Evolutionary conservation across 495 filamentous ascomycete species (phyloP), one percentile per base, ranked within the genome.

Genomic region (Xylaria bambusicola): DNA sequence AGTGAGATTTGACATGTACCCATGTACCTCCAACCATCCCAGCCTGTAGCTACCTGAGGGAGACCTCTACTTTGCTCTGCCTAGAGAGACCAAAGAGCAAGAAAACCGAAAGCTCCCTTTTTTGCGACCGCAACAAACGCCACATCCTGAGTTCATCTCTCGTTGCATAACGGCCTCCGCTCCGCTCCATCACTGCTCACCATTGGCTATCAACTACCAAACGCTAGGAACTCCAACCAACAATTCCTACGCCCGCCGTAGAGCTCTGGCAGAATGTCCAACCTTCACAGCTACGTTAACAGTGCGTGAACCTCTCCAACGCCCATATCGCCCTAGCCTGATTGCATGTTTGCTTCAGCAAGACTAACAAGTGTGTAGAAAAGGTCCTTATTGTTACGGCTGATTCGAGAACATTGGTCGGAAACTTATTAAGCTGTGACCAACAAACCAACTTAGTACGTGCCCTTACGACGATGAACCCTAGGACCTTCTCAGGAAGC

Each of bases 341-440:
- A n/a, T n/a, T n/a, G n/a, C n/a, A n/a, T 36, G 38, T 38, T 35
- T 17, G 15, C 12, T 48, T 6, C 48, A 17, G 1, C 20, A 10
- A 33, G 29, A 9, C 46, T 48, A 26, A 55, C 59, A 66, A 62
- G 56, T 18, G 17, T 50, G 42, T 70, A 98, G 94, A 97, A 71
- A 93, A 89, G 71, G 91, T 98, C 51, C 81, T 91, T 49, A 86
- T 98, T 66, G 79, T 98, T 65, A 98, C 94, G 44, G 88, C 89
- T 60, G 95, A 98, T 74, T 94, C 93, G 52, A 90, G 94, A 64
- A 95, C 87, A 15, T 80, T 98, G 38, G 84, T 89, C 53, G 94
- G 94, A 27, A 89, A 77, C 1, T 86, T 98, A 20, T 76, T 93
- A 41, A 89, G 88, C n/a, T 90, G 87, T 67, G 94, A 98, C 73